Evolutionary conservation across 495 filamentous ascomycete genomes (phyloP), one percentile per base, ranked within the genome.

Genomic region (Hypoxylon trugodes): DNA sequence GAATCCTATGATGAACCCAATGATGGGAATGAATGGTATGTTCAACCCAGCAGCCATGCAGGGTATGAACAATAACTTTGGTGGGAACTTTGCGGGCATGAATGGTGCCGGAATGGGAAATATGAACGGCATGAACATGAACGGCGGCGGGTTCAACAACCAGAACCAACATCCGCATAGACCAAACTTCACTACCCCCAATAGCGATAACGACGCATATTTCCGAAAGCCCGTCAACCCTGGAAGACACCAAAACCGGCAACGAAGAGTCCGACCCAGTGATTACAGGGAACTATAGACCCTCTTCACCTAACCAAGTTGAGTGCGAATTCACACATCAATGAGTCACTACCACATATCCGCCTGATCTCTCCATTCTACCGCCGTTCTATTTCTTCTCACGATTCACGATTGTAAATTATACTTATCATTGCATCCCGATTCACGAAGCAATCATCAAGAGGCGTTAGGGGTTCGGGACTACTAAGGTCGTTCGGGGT

Each of bases 151-250:
- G 19, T 68, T 70, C 65, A 62, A 56, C 30, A 72, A 76, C 41
- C 82, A 83, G 37, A 66, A 70, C 9, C 73, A 80, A 38, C 72
- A 73, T 38, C 68, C 65, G 15, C 54, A 77, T 73, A 76, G 18
- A 89, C 90, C 68, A 86, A 95, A 73, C 89, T 95, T 76, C 83
- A 88, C n/a, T 84, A 66, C 64, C 4, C 70, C 70, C 0, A 73
- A 86, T 48, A 90, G 91, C 54, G 92, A 96, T 61, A 93, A 96
- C 59, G 90, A 91, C 45, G 90, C 95, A 15, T 98, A 98, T 75
- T 95, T 98, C 75, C 87, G 95, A 16, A 93, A 96, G 71, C 95
- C 95, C 1, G 90, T 98, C 48, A 98, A 98, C 71, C 95, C 93
- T 8, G 92, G 97, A 70, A 87, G 95, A 53, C 90, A 96, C 69